A percentile compares a stretch with the other conserved stretches of the same genome.
Evolutionary conservation across 768 basidiomycete genomes (phyloP).

Genomic region (Rhizopogon vinicolor): DNA sequence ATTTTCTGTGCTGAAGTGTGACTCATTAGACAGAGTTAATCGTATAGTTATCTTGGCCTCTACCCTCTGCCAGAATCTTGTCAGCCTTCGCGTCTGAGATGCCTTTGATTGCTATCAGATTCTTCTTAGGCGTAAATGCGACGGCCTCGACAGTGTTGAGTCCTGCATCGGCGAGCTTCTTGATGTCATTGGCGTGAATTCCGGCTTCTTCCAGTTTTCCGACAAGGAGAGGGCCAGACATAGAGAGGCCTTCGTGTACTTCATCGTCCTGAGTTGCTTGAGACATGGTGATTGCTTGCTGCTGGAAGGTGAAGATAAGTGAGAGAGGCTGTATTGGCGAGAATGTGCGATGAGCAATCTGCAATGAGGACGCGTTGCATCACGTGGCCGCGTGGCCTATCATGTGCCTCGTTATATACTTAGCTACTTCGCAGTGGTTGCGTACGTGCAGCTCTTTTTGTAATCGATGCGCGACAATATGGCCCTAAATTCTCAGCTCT

Average conservation of each 20-base stretch:
- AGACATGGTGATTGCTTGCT: slow-evolving; percentile 25
- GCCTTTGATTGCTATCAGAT: slow-evolving; percentile 85
- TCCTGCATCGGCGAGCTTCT: slow-evolving; percentile 91
- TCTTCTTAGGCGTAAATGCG: slow-evolving; percentile 95
- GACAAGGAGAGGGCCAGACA: slow-evolving; percentile 81
- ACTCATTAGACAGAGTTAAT: slow-evolving; percentile 9
- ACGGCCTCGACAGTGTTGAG: slow-evolving; percentile 93
- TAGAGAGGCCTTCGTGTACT: slow-evolving; percentile 45
- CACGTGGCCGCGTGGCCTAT: slow-evolving; percentile 24
- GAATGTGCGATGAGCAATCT: background rate
- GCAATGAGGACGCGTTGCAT: slow-evolving; percentile 20
- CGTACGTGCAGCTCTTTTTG: no score
- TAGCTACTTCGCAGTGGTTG: no score
- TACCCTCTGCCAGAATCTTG: slow-evolving; percentile 90
- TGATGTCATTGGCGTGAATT: slow-evolving; percentile 85
- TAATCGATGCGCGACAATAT: no score
- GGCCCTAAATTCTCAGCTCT: no score
- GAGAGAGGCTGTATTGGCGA: background rate
- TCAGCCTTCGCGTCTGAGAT: slow-evolving; percentile 97
- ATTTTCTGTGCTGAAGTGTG: slow-evolving; percentile 77
- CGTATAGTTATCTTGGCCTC: slow-evolving; percentile 15
- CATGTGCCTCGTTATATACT: no score
- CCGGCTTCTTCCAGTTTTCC: slow-evolving; percentile 85
- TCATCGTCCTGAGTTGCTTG: slow-evolving; percentile 50
- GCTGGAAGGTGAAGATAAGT: background rate